Percentiles rank a stretch among this genome's conserved stretches.
Conservation (phyloP, 2,329 filamentous ascomycete genomes). For the Talaromyces atroroseus region DNA sequence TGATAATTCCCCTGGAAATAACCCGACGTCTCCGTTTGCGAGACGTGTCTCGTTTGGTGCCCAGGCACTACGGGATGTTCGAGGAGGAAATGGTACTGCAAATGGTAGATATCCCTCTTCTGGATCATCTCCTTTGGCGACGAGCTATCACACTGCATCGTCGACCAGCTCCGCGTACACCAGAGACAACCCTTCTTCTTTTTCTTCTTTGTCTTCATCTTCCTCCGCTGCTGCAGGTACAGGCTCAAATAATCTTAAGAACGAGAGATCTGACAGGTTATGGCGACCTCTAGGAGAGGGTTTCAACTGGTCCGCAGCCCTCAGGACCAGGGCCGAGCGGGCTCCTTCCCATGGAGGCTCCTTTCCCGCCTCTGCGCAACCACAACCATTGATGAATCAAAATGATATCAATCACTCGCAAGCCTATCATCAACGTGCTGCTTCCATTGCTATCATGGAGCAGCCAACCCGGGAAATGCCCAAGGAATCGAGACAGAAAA, state of each 20-base stretch:
- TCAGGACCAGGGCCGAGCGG: conserved; percentile 86
- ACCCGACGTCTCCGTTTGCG: conserved; percentile 62
- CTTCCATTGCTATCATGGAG: conserved; percentile 51
- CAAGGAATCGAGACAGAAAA: conserved; percentile 50
- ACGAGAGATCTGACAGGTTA: conserved; percentile 40
- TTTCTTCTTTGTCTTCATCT: conserved; percentile 29
- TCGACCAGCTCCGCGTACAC: conserved; percentile 19
- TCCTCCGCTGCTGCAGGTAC: conserved; percentile 37
- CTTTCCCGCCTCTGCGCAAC: conserved; percentile 25
- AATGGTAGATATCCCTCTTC: conserved; percentile 54
- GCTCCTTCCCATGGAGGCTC: conserved; percentile 45
- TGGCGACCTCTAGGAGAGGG: conserved; percentile 66
- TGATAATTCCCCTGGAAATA: conserved; percentile 54
- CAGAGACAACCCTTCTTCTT: conserved; percentile 19
- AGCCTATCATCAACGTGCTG: conserved; percentile 34
- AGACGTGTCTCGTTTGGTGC: conserved; percentile 88
- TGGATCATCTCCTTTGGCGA: conserved; percentile 20
- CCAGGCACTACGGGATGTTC: conserved; percentile 68
- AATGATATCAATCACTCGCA: conserved; percentile 39
- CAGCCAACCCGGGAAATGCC: conserved; percentile 45
- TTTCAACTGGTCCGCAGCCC: conserved; percentile 96
- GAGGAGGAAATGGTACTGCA: conserved; percentile 56
- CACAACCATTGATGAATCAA: conserved; percentile 23
- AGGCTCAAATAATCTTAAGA: conserved; percentile 27
- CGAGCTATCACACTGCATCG: conserved; percentile 23